Conservation (phyloP, 75 land plant species). For the Sequoia sempervirens region DNA sequence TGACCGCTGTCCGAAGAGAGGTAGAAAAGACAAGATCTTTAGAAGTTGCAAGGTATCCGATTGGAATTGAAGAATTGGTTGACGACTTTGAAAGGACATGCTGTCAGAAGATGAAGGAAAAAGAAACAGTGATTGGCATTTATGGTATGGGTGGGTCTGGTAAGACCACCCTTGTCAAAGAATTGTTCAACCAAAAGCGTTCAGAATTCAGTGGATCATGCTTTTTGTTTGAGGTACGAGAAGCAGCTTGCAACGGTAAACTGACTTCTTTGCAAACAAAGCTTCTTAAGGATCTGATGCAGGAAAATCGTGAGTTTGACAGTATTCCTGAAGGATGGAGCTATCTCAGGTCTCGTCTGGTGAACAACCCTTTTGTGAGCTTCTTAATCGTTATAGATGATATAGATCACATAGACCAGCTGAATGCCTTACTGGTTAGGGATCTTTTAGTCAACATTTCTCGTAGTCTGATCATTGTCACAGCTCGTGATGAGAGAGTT, state of each 20-base stretch:
- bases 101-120: background rate
- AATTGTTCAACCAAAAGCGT: conserved; percentile 1
- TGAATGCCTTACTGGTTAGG: background rate
- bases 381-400: background rate
- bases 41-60: background rate
- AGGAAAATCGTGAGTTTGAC: background rate
- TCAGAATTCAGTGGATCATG: background rate
- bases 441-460: background rate
- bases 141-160: conserved; percentile 1
- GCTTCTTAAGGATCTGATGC: background rate
- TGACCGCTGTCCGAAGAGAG: background rate
- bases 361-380: background rate
- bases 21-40: background rate
- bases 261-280: background rate
- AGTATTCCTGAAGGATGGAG: background rate
- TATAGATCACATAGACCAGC: background rate
- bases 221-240: background rate
- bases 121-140: background rate
- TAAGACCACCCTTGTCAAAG: background rate
- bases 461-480: background rate
- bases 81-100: background rate
- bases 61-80: background rate
- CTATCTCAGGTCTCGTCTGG: background rate
- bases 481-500: background rate
- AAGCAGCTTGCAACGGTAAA: background rate